These are phyloP conservation scores for Neonothopanus nambi DNA, from an alignment of 1,284 basidiomycete species.

Conservation along the genomic window DNA sequence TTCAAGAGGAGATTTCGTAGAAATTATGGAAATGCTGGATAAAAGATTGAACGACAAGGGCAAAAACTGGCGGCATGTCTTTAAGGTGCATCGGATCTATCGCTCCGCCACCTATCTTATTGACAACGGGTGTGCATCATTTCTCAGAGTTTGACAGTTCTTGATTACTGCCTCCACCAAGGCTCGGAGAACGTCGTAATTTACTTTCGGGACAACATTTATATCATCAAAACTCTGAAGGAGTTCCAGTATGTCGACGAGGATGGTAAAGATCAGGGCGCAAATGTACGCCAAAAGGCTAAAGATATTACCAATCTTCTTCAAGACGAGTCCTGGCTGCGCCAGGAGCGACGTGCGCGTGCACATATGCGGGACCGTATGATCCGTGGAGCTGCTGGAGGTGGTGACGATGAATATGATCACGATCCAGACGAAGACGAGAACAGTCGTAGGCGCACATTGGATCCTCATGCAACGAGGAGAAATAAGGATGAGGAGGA, in stretches of 20 bases:
- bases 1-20: constrained; percentile 91
- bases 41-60: constrained; percentile 99
- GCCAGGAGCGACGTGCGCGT: constrained; percentile 82
- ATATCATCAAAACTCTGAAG: constrained; percentile 98
- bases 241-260: constrained; percentile 99
- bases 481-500: constrained; percentile 76
- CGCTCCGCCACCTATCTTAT: background rate
- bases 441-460: constrained; percentile 41
- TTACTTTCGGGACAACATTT: constrained; percentile 97
- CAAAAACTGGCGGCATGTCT: constrained; percentile 99
- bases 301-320: constrained; percentile 98
- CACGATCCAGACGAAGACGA: constrained; percentile 48
- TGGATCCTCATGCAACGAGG: constrained; percentile 34
- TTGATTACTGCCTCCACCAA: constrained; percentile 96
- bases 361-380: constrained; percentile 96
- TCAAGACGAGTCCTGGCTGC: constrained; percentile 84
- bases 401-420: constrained; percentile 38
- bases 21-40: constrained; percentile 99
- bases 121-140: constrained; percentile 4
- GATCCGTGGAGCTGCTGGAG: constrained; percentile 60
- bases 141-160: constrained; percentile 85
- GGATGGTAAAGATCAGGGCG: constrained; percentile 94
- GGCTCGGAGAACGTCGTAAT: constrained; percentile 98
- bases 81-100: constrained; percentile 70
- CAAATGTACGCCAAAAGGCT: constrained; percentile 98